These are phyloP conservation scores for Strobilomyces echinocephalus DNA, from an alignment of 768 basidiomycete species.

Conservation along the genomic window DNA sequence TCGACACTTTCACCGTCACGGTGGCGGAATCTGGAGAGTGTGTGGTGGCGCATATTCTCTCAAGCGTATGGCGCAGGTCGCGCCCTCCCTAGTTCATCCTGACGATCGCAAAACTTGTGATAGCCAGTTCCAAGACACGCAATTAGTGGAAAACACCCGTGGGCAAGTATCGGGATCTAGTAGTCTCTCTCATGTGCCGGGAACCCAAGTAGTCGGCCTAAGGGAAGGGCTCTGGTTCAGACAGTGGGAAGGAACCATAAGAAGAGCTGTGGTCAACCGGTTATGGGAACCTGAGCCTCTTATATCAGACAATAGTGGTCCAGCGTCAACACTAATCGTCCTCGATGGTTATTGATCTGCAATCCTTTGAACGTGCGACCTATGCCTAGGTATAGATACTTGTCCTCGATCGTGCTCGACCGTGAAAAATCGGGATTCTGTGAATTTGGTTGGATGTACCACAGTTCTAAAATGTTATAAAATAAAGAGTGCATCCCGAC, in stretches of 20 bases:
- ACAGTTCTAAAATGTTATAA: constrained; percentile 12
- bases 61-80: constrained; percentile 37
- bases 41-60: constrained; percentile 75
- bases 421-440: background rate
- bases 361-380: background rate
- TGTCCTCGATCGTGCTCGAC: background rate
- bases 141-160: background rate
- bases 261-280: constrained; percentile 47
- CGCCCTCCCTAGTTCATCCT: constrained; percentile 3
- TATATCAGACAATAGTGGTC: constrained; percentile 26
- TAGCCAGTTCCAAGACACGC: constrained; percentile 4
- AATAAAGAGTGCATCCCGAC: constrained; percentile 16
- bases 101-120: constrained; percentile 1
- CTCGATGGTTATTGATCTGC: constrained; percentile 25
- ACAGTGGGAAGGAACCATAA: constrained; percentile 68
- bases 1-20: constrained; percentile 58
- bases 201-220: constrained; percentile 47
- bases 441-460: constrained; percentile 4
- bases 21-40: constrained; percentile 74
- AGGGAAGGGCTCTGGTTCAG: constrained; percentile 78
- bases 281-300: constrained; percentile 35
- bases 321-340: constrained; percentile 6
- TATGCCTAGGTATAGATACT: background rate
- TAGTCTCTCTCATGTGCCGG: constrained; percentile 24
- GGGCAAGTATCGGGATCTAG: constrained; percentile 21